Evolutionary conservation across 441 rosid species (phyloP).

Genomic region (Capsella rubella): DNA sequence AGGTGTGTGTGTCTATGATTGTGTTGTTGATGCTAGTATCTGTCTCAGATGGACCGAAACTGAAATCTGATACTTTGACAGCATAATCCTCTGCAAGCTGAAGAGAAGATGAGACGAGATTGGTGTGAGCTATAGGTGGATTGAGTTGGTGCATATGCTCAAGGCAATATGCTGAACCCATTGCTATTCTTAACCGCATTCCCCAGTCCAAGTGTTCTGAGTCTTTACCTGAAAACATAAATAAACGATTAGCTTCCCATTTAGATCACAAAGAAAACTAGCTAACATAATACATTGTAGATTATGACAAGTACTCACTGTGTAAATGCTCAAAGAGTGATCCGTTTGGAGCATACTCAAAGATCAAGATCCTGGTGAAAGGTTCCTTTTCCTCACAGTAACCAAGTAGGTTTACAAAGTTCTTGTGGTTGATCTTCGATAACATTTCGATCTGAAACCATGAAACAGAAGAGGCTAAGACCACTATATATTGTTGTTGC

Average conservation of each 20-base stretch:
- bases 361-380: slow-evolving; percentile 80
- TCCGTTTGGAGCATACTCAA: slow-evolving; percentile 79
- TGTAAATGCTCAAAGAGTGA: slow-evolving; percentile 77
- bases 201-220: slow-evolving; percentile 77
- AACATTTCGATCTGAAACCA: slow-evolving; percentile 55
- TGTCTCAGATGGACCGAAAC: slow-evolving; percentile 53
- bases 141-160: slow-evolving; percentile 65
- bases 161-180: slow-evolving; percentile 70
- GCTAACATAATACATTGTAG: not conserved
- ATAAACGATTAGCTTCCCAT: not conserved
- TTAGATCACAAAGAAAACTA: slow-evolving; percentile 2
- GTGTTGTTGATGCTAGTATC: slow-evolving; percentile 35
- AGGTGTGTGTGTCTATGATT: slow-evolving; percentile 18
- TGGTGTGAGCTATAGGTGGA: slow-evolving; percentile 59
- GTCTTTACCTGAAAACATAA: slow-evolving; percentile 57
- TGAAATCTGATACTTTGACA: slow-evolving; percentile 59
- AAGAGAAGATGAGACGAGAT: slow-evolving; percentile 62
- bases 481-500: slow-evolving; percentile 1
- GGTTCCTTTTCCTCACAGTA: slow-evolving; percentile 66
- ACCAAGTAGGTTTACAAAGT: slow-evolving; percentile 69
- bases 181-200: slow-evolving; percentile 65
- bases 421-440: slow-evolving; percentile 69
- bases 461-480: slow-evolving; percentile 27
- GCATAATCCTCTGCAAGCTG: slow-evolving; percentile 71
- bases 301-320: slow-evolving; percentile 49